These are phyloP conservation scores for Vigna hirtella DNA, from an alignment of 306 rosid species.

Conservation along the genomic window DNA sequence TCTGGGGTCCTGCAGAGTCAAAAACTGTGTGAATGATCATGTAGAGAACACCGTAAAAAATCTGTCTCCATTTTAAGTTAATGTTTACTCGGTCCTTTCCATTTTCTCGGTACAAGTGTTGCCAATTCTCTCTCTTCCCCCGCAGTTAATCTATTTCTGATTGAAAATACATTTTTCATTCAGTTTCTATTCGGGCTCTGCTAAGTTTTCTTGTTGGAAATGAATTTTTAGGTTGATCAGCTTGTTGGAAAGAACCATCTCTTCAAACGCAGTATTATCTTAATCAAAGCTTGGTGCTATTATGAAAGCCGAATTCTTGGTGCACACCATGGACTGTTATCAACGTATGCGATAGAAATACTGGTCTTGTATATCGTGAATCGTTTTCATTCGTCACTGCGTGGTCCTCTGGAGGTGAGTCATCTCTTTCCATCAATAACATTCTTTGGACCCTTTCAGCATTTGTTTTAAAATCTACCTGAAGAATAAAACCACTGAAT, in stretches of 20 bases:
- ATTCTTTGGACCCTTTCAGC: slow-evolving; percentile 31
- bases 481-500: slow-evolving; percentile 38
- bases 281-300: slow-evolving; percentile 82
- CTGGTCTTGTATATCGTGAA: slow-evolving; percentile 68
- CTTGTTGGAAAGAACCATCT: slow-evolving; percentile 68
- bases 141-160: neutral
- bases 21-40: neutral
- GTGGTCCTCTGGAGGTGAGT: slow-evolving; percentile 78
- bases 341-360: slow-evolving; percentile 74
- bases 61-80: slow-evolving; percentile 9
- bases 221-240: slow-evolving; percentile 57
- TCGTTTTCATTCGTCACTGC: slow-evolving; percentile 60
- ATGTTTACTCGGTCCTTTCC: slow-evolving; percentile 1
- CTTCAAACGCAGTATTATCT: slow-evolving; percentile 67
- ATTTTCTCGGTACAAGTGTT: slow-evolving; percentile 5
- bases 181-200: slow-evolving; percentile 21
- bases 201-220: slow-evolving; percentile 4
- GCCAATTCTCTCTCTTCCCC: neutral
- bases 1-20: neutral
- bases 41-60: slow-evolving; percentile 18
- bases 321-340: slow-evolving; percentile 66
- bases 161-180: slow-evolving; percentile 17
- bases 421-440: slow-evolving; percentile 26
- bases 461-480: slow-evolving; percentile 34
- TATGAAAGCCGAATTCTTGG: slow-evolving; percentile 83